Conservation (phyloP, 306 rosid species). For the Pachyrhizus erosus region DNA sequence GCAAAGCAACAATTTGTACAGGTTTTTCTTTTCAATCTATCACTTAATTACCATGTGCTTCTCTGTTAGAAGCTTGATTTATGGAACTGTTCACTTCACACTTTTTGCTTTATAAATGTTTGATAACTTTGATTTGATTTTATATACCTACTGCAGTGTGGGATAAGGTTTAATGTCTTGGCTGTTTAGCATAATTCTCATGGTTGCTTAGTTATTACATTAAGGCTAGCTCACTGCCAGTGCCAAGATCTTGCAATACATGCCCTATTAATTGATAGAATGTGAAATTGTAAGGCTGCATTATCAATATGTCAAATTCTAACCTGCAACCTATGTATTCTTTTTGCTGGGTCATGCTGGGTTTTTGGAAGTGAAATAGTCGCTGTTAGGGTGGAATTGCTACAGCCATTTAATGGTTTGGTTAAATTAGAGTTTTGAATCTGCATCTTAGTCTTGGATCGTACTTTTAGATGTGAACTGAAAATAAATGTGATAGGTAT, state of each 20-base stretch:
- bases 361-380: constrained; percentile 17
- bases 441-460: not conserved
- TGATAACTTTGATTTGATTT: constrained; percentile 1
- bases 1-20: constrained; percentile 43
- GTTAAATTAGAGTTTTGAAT: constrained; percentile 26
- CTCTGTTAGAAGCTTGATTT: constrained; percentile 3
- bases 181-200: not conserved
- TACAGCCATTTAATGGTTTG: constrained; percentile 15
- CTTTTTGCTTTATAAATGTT: constrained; percentile 4
- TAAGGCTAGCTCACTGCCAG: not conserved
- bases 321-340: not conserved
- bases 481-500: too few species aligned
- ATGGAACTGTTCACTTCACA: not conserved
- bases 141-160: not conserved
- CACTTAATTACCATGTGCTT: not conserved
- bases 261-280: not conserved
- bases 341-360: not conserved
- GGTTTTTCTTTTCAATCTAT: constrained; percentile 53
- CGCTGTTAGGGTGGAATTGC: constrained; percentile 8
- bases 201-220: constrained; percentile 7
- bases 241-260: constrained; percentile 7
- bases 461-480: not conserved
- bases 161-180: not conserved
- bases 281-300: constrained; percentile 5
- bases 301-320: constrained; percentile 23